Evolutionary conservation across 2,329 filamentous ascomycete species (phyloP), one percentile per base, ranked within the genome.

Genomic region (Microsporum ferrugineum): DNA sequence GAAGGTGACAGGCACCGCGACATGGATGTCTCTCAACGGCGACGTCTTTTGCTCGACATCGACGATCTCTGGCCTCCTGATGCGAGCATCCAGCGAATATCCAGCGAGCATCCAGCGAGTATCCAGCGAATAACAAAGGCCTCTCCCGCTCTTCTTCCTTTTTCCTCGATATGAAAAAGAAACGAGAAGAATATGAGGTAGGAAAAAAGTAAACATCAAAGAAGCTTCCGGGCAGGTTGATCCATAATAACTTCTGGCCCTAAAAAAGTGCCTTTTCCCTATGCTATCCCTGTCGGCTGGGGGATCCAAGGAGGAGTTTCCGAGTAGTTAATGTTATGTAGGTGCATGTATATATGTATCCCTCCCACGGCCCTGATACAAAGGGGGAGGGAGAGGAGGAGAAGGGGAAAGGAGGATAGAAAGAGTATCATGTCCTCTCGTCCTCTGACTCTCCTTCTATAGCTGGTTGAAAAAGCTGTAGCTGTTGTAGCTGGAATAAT

Each of bases 191-290:
- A 33, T 6, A 34, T 33, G 33, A 53, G 49, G 33, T 23, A 29
- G 23, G 33, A 29, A 55, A 36, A 55, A 55, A 55, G 49, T 55
- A 55, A 55, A 55, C 45, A n/a, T 17, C 33, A 36, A 55, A 55
- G 49, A 55, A 55, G 49, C 49, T 55, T 55, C 33, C 49, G 49
- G 49, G 49, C 33, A 17, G 17, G 17, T 55, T 14, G 49, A 49
- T 49, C 45, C 45, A 49, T 29, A 12, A 12, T 49, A 7, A 27
- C 23, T 23, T 47, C 45, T 49, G 29, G 45, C 23, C 45, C 10
- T 49, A 23, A 5, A 47, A 31, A 49, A 12, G 45, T 23, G 23
- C 23, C 8, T 14, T 31, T 29, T 29, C 14, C 17, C 17, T 23
- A 23, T 23, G 17, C 17, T 1, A 51, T 51, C 45, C 45, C 31